A percentile compares a stretch with the other conserved stretches of the same genome.
phyloP scores from a whole-genome alignment of 768 basidiomycete species.

The Mycena vitilis region DNA sequence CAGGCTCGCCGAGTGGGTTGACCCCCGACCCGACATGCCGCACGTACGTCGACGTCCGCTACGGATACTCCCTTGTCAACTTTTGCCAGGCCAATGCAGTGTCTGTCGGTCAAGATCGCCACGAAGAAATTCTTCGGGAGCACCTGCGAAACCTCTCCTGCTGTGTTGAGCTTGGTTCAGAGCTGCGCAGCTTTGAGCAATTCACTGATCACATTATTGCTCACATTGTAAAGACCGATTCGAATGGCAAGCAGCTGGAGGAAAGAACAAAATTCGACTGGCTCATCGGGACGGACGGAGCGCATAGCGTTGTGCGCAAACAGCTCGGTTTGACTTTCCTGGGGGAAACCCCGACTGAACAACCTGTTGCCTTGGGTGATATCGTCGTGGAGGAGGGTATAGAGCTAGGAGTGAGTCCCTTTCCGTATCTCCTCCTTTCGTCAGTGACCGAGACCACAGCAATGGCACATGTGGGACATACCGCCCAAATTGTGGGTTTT shows the following conservation, averaged over 20 bases:
- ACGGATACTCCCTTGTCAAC: too few relatives aligned
- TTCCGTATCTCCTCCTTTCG: background rate
- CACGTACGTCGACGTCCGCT: constrained; percentile 25
- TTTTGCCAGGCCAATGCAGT: constrained; percentile 34
- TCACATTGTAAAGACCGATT: constrained; percentile 37
- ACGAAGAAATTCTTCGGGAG: constrained; percentile 49
- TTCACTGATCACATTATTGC: constrained; percentile 44
- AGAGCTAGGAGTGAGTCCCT: constrained; percentile 41
- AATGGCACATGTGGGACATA: constrained; percentile 42
- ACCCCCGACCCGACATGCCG: constrained; percentile 37
- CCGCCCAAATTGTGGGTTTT: constrained; percentile 29
- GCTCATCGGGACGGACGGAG: constrained; percentile 58
- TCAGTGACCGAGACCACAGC: background rate
- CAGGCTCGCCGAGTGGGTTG: constrained; percentile 11
- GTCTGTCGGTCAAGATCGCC: constrained; percentile 40
- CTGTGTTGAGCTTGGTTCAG: constrained; percentile 50
- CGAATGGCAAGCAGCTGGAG: constrained; percentile 37
- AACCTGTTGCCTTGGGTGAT: constrained; percentile 49
- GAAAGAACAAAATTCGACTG: constrained; percentile 46
- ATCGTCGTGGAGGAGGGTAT: constrained; percentile 48
- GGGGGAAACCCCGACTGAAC: constrained; percentile 49
- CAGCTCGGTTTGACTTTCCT: constrained; percentile 54
- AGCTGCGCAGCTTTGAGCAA: constrained; percentile 50
- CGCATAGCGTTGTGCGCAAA: constrained; percentile 51
- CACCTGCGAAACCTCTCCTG: constrained; percentile 40